A percentile compares a stretch with the other conserved stretches of the same genome.
Evolutionary conservation across 176 grass and related monocot species (phyloP).

Genomic region (Eleusine coracana): DNA sequence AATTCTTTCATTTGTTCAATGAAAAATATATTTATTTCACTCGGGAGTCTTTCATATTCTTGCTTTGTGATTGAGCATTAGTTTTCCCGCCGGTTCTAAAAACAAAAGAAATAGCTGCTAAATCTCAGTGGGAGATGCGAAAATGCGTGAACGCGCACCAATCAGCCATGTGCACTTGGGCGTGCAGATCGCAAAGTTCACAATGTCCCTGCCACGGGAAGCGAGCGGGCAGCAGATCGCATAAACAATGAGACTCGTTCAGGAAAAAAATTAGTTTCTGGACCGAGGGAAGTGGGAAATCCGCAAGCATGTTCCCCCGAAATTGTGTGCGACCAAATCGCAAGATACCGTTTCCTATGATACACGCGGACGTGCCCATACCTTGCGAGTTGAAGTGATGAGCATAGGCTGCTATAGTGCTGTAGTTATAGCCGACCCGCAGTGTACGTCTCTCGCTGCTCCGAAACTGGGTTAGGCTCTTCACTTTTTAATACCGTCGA

Average conservation of each 20-base stretch:
- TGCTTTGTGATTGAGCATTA: not conserved
- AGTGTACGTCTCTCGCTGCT: too few species aligned
- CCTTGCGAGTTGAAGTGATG: too few species aligned
- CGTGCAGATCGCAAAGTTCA: not conserved
- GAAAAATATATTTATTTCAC: slow-evolving; percentile 47
- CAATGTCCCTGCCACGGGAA: not conserved
- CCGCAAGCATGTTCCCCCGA: slow-evolving; percentile 14
- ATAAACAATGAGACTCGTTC: not conserved
- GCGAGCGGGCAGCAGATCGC: not conserved
- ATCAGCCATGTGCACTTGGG: not conserved
- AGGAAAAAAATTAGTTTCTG: not conserved
- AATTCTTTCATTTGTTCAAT: slow-evolving; percentile 95
- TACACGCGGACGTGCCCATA: not conserved
- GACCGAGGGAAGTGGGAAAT: not conserved
- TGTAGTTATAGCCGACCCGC: too few species aligned
- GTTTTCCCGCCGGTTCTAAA: not conserved
- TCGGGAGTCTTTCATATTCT: not conserved
- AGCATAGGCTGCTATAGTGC: too few species aligned
- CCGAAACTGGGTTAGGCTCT: too few species aligned
- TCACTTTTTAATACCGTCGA: too few species aligned
- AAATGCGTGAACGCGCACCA: not conserved
- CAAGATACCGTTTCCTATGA: slow-evolving; percentile 7
- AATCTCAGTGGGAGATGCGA: not conserved
- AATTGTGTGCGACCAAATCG: slow-evolving; percentile 2
- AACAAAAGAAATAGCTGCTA: too few species aligned